Evolutionary conservation across 495 filamentous ascomycete species (phyloP), one percentile per base, ranked within the genome.

Genomic region (Geopyxis carbonaria): DNA sequence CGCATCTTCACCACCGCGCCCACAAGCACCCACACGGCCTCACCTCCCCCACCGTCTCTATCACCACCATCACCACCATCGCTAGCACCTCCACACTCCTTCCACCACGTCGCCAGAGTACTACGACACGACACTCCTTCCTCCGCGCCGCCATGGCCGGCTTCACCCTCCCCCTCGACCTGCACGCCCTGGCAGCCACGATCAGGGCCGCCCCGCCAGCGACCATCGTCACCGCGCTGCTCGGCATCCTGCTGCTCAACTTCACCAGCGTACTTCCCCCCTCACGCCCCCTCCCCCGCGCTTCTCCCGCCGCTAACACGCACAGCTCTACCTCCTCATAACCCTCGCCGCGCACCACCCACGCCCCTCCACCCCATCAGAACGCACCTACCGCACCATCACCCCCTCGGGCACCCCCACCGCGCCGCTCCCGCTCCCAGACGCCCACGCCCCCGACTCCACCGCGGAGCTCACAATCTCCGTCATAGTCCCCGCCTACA

Each of bases 401-500:
- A 59, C 70, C 21, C 61, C 76, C 37, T 66, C 73, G 47, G 80
- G 85, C 44, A 60, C 57, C 2, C 63, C 66, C 31, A 75, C 68
- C 40, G 41, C 59, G 10, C 63, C 72, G 1, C 67, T 75, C 41
- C 63, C 65, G 19, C 64, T 95, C 28, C 79, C 87, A 31, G 50
- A 57, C 7, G 49, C 63, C 2, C 59, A 64, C 23, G 43, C 18
- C 22, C 40, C 49, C 16, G 37, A 45, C 5, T 48, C 53, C 8
- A 60, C 63, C 3, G 60, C 75, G 0, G 68, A 75, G 16, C 50
- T 83, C 6, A 71, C 71, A 55, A 73, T 97, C 65, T 87, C 78
- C 38, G 73, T 95, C 2, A 82, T 97, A 2, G 77, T 97, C 33
- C 89, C 89, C 0, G 89, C 89, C 4, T 99, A 82, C 65, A 95